Conservation (phyloP, 1,284 basidiomycete species). For the Dichomitus squalens region DNA sequence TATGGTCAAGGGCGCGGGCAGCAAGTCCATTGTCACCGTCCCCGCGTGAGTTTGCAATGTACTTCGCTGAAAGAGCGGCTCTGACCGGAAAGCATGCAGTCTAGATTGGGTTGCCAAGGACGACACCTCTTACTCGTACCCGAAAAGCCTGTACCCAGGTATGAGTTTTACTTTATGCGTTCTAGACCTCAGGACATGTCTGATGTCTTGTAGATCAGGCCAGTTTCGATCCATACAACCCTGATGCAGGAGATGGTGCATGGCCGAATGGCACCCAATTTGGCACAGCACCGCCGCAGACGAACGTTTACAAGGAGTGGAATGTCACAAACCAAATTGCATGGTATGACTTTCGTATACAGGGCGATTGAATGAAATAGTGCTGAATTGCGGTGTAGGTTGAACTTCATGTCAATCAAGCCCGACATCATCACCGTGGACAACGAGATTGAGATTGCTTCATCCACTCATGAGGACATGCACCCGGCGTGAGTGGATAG, state of each 20-base stretch:
- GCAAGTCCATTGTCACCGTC: slow-evolving; percentile 44
- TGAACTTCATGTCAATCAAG: too few relatives aligned
- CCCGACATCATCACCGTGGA: slow-evolving; percentile 38
- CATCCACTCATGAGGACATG: slow-evolving; percentile 53
- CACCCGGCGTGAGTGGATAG: slow-evolving; percentile 35
- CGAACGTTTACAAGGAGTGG: slow-evolving; percentile 45
- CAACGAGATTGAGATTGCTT: slow-evolving; percentile 57
- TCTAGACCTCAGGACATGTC: background rate
- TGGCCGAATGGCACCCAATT: slow-evolving; percentile 47
- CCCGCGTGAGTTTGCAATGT: slow-evolving; percentile 43
- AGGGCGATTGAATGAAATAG: background rate
- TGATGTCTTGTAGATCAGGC: slow-evolving; percentile 38
- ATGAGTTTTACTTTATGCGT: slow-evolving; percentile 7
- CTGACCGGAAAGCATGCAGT: slow-evolving; percentile 31
- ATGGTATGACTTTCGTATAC: background rate
- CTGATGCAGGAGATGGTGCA: slow-evolving; percentile 47
- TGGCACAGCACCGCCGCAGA: slow-evolving; percentile 36
- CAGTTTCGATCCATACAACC: slow-evolving; percentile 46
- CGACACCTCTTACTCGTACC: slow-evolving; percentile 50
- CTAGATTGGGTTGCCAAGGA: slow-evolving; percentile 59
- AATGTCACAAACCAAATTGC: slow-evolving; percentile 42
- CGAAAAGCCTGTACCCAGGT: slow-evolving; percentile 44
- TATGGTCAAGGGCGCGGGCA: slow-evolving; percentile 47
- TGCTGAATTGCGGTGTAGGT: too few relatives aligned
- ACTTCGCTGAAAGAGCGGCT: background rate